These are phyloP conservation scores for Heliamphora pulchella DNA, from an alignment of 179 eudicot species.

Conservation along the genomic window DNA sequence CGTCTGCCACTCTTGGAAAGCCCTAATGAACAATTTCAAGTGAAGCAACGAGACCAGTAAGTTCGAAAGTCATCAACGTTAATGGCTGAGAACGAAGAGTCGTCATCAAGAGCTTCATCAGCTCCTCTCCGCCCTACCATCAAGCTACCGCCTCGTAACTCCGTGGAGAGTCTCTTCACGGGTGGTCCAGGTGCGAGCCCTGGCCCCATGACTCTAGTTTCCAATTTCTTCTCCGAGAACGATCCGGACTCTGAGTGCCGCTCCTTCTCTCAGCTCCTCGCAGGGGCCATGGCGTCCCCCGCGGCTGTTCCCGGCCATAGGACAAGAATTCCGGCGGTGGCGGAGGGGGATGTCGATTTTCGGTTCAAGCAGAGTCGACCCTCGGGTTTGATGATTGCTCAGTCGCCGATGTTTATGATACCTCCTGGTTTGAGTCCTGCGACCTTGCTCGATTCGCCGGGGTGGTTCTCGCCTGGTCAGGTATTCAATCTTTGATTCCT, in stretches of 20 bases:
- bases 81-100: slow-evolving; percentile 23
- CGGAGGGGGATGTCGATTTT: slow-evolving; percentile 21
- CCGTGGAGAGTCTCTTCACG: slow-evolving; percentile 39
- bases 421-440: slow-evolving; percentile 80
- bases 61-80: neutral
- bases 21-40: slow-evolving; percentile 4
- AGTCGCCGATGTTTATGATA: slow-evolving; percentile 41
- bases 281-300: slow-evolving; percentile 64
- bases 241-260: slow-evolving; percentile 60
- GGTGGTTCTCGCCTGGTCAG: slow-evolving; percentile 53
- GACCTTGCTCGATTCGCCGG: slow-evolving; percentile 67
- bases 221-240: slow-evolving; percentile 63
- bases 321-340: slow-evolving; percentile 16
- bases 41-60: neutral
- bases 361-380: slow-evolving; percentile 51
- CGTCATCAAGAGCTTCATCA: slow-evolving; percentile 17
- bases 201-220: slow-evolving; percentile 71
- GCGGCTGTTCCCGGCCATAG: slow-evolving; percentile 7
- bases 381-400: slow-evolving; percentile 39
- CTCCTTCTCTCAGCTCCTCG: slow-evolving; percentile 73
- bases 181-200: slow-evolving; percentile 60
- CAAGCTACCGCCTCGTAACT: slow-evolving; percentile 45
- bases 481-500: slow-evolving; percentile 23
- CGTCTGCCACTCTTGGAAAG: neutral
- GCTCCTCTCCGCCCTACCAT: slow-evolving; percentile 37